phyloP scores from a whole-genome alignment of 139 green algal genomes.

The Tetratostichococcus sp. region DNA sequence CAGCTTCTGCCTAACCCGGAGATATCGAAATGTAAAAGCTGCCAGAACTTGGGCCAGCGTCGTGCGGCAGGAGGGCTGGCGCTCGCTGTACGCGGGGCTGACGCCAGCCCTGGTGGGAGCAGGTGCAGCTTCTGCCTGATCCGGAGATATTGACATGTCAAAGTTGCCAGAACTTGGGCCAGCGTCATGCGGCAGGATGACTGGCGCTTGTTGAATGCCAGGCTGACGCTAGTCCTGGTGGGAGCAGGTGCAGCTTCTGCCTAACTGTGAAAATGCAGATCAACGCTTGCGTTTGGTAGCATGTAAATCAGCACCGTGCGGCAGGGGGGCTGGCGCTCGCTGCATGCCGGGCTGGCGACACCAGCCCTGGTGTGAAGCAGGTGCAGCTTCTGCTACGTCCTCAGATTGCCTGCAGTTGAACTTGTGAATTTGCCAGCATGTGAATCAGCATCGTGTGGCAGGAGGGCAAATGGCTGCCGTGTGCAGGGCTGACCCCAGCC shows the following conservation, averaged over 20 bases:
- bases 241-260: constrained; percentile 70
- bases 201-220: constrained; percentile 58
- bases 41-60: no score
- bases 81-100: constrained; percentile 65
- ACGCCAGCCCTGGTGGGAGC: constrained; percentile 67
- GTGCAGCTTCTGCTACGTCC: no score
- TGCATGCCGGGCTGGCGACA: constrained; percentile 66
- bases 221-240: constrained; percentile 66
- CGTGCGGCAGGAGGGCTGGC: constrained; percentile 56
- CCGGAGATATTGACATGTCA: no score
- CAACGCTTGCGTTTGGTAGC: no score
- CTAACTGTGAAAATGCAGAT: no score
- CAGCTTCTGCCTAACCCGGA: no score
- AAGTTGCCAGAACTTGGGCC: no score
- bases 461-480: constrained; percentile 66
- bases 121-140: no score
- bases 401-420: no score
- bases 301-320: constrained; percentile 49
- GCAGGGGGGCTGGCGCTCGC: constrained; percentile 59
- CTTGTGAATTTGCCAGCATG: no score
- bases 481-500: constrained; percentile 65
- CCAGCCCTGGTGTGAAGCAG: constrained; percentile 70
- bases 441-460: constrained; percentile 44
- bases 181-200: constrained; percentile 64
- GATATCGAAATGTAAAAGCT: no score